Conservation (phyloP, 2,329 filamentous ascomycete genomes). For the Pseudopyrenochaeta lycopersici region DNA sequence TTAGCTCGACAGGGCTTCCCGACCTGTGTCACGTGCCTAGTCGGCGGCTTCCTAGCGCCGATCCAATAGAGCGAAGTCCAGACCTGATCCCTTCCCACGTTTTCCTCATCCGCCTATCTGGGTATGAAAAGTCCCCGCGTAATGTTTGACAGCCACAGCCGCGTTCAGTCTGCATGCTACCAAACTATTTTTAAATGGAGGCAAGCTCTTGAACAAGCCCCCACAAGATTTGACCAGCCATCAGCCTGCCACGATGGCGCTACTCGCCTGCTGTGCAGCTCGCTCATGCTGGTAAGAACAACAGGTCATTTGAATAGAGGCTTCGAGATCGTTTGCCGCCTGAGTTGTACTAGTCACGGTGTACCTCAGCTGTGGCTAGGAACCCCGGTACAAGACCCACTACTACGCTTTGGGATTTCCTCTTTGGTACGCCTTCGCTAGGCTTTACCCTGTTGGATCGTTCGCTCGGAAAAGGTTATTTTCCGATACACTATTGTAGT, state of each 20-base stretch:
- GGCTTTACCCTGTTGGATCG: neutral
- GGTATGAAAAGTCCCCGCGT: neutral
- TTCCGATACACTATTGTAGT: neutral
- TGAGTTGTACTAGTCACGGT: neutral
- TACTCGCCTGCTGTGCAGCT: constrained; percentile 1
- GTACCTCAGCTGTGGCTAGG: neutral
- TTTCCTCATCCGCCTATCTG: neutral
- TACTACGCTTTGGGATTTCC: neutral
- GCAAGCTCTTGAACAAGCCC: constrained; percentile 1
- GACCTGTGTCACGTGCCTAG: neutral
- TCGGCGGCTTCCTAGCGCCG: constrained; percentile 2
- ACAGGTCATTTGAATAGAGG: neutral
- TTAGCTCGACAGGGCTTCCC: constrained; percentile 6
- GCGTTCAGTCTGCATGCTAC: neutral
- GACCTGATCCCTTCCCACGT: constrained; percentile 6
- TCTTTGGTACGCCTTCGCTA: neutral
- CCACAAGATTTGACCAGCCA: constrained; percentile 6
- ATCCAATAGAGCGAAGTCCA: constrained; percentile 6
- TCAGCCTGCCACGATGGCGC: constrained; percentile 14
- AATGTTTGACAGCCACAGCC: neutral
- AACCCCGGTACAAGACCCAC: neutral
- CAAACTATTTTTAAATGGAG: constrained; percentile 10
- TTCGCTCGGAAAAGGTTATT: neutral
- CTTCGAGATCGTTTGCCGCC: neutral
- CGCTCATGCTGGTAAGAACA: constrained; percentile 1